Evolutionary conservation across 192 early-diverging fungal genomes (phyloP).

Genomic region (Backusella parvicylindrica): DNA sequence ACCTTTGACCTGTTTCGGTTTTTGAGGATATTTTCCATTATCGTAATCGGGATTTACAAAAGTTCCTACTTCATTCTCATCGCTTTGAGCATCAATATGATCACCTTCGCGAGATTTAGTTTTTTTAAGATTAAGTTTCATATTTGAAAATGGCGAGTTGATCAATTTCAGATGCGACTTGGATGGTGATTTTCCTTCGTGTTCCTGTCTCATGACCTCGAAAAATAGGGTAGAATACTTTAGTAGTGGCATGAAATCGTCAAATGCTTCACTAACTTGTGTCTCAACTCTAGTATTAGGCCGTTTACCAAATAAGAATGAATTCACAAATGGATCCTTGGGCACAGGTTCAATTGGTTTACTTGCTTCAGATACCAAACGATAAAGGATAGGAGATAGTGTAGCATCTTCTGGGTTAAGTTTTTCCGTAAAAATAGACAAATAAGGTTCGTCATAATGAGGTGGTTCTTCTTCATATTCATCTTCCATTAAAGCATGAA

Average conservation of each 20-base stretch:
- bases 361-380: conserved; percentile 12
- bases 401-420: background rate
- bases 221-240: background rate
- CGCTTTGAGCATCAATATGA: background rate
- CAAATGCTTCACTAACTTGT: conserved; percentile 3
- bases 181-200: background rate
- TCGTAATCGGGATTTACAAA: background rate
- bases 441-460: conserved; percentile 8
- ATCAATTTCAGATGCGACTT: conserved; percentile 9
- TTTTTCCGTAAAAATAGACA: background rate
- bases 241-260: background rate
- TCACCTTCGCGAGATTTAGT: background rate
- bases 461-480: background rate
- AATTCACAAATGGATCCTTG: conserved; percentile 7
- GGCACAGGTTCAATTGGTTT: conserved; percentile 2
- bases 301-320: background rate
- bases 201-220: background rate
- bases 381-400: conserved; percentile 3
- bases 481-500: conserved; percentile 16
- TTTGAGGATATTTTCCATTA: background rate
- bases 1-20: background rate
- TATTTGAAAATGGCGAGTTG: conserved; percentile 5
- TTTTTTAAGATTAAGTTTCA: conserved; percentile 7
- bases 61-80: background rate
- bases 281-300: background rate